These are phyloP conservation scores for Trichophyton equinum DNA, from an alignment of 2,329 filamentous ascomycete genomes.

Conservation along the genomic window DNA sequence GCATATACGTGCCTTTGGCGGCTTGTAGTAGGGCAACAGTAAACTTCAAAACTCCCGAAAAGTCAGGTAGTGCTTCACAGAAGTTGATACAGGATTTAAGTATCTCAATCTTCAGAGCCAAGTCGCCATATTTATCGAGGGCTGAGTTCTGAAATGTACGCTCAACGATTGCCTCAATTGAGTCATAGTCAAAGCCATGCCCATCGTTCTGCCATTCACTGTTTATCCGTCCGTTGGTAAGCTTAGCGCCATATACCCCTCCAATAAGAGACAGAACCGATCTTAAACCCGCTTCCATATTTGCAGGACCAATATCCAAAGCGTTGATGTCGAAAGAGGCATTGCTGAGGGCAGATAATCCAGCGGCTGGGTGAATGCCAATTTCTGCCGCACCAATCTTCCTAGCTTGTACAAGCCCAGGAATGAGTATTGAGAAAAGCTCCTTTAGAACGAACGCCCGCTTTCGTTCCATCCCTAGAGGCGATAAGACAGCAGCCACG, in stretches of 20 bases:
- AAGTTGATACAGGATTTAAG: constrained; percentile 84
- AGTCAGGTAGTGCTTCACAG: constrained; percentile 85
- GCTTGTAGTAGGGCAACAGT: constrained; percentile 73
- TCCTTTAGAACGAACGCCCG: constrained; percentile 84
- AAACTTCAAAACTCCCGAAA: constrained; percentile 75
- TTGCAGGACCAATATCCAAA: constrained; percentile 29
- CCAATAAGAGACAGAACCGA: constrained; percentile 27
- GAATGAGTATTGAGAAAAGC: constrained; percentile 68
- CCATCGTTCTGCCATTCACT: constrained; percentile 13
- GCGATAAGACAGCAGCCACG: constrained; percentile 72
- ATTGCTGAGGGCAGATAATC: constrained; percentile 57
- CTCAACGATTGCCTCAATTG: constrained; percentile 29
- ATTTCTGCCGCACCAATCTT: constrained; percentile 92
- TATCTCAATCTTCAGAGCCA: constrained; percentile 71
- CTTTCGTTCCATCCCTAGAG: constrained; percentile 70
- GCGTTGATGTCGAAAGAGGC: constrained; percentile 36
- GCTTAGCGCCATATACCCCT: constrained; percentile 27
- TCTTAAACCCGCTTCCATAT: constrained; percentile 32
- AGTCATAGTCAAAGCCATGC: constrained; percentile 22
- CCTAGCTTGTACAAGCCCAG: constrained; percentile 75
- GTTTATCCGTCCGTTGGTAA: background rate
- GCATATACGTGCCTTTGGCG: constrained; percentile 61
- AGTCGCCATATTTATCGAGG: constrained; percentile 56
- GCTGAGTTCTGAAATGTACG: constrained; percentile 35
- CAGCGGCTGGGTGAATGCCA: constrained; percentile 86